Evolutionary conservation across 352 stramenopile genomes (phyloP), one percentile per base, ranked within the genome.

Genomic region (Globisporangium takayamanum): DNA sequence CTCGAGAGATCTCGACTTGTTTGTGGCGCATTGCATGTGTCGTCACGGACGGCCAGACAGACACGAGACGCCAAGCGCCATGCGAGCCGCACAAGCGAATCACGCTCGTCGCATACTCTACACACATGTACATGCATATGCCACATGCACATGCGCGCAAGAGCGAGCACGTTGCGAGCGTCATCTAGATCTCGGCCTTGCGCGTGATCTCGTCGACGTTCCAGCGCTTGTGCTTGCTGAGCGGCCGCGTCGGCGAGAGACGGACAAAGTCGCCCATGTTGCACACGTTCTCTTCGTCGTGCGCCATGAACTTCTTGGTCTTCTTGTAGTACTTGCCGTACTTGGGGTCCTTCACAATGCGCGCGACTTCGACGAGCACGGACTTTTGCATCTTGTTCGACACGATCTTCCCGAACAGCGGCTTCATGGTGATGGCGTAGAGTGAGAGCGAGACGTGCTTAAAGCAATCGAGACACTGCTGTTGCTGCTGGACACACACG

Each of bases 301-400:
- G 94, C n/a, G 94, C 94, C 94, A 98, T 98, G 68, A 98, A 98
- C 69, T 98, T 98, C 69, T 96, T 96, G 56, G 92, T 98, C 75
- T 96, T 98, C 70, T 92, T 95, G 73, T 96, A 88, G 72, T 96
- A 94, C 71, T 97, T 98, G 60, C 89, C 76, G 73, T 97, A 97
- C 74, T 97, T 98, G 52, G 87, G 88, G 71, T 98, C 85, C 69
- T 97, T 96, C 20, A 92, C 76, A 73, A 97, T 98, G 60, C 94
- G 84, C 65, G 95, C 84, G 50, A 98, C 92, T 59, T 95, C 88
- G 22, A 98, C 94, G 61, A 98, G 92, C 68, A 98, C 90, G 44
- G 92, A 98, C 74, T 98, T 98, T 67, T 97, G 83, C 94, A 98
- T 98, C 73, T 97, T 98, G 72, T 97, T 96, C 55, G 86, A 97